These are phyloP conservation scores for Eimeria tenella DNA, from an alignment of 169 alveolate species.

Conservation along the genomic window DNA sequence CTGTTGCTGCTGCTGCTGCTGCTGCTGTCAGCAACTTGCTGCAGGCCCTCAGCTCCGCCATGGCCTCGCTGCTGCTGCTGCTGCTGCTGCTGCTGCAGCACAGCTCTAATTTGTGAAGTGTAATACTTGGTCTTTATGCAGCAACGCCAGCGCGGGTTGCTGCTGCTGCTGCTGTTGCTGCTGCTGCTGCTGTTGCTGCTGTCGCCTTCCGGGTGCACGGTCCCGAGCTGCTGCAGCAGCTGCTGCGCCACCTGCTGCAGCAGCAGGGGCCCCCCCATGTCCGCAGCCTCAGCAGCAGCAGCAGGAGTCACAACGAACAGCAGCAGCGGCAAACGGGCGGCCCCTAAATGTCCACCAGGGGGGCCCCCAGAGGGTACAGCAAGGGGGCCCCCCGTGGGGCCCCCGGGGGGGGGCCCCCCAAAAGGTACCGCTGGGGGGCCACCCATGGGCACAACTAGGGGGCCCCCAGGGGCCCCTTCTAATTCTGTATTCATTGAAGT, in stretches of 20 bases:
- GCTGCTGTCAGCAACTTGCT: neutral
- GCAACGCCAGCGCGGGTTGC: neutral
- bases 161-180: slow-evolving; percentile 4
- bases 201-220: neutral
- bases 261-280: neutral
- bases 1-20: neutral
- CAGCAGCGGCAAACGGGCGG: neutral
- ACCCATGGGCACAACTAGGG: neutral
- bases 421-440: neutral
- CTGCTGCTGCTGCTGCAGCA: no score
- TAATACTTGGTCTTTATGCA: no score
- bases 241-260: neutral
- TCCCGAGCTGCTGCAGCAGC: neutral
- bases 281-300: neutral
- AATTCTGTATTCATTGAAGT: no score
- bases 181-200: neutral
- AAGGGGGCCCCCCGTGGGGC: neutral
- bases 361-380: neutral
- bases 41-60: no score
- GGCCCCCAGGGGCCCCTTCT: neutral
- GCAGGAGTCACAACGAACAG: neutral
- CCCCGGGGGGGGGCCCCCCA: neutral
- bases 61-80: no score
- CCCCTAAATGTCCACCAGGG: no score
- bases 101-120: no score